Conservation (phyloP, 352 stramenopile genomes). For the Pythium rishiriense region DNA sequence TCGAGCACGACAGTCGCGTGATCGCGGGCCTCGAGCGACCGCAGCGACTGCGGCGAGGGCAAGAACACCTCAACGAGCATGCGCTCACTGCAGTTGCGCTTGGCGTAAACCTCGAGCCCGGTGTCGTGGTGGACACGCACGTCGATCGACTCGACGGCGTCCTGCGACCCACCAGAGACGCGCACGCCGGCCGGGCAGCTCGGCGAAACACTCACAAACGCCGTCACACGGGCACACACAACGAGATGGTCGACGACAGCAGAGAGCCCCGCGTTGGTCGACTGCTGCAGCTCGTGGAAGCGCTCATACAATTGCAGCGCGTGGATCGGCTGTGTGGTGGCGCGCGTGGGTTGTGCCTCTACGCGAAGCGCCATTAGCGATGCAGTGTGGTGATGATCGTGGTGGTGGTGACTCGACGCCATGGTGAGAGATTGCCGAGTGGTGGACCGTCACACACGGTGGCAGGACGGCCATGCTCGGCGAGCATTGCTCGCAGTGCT, state of each 20-base stretch:
- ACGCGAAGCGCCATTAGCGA: conserved; percentile 14
- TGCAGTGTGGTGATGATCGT: background rate
- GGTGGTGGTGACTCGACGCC: background rate
- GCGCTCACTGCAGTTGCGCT: background rate
- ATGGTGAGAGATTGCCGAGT: background rate
- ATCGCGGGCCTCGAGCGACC: conserved; percentile 6
- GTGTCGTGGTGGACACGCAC: conserved; percentile 20
- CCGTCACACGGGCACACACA: background rate
- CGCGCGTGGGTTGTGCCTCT: background rate
- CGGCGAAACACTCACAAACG: conserved; percentile 4
- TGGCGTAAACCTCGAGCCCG: conserved; percentile 8
- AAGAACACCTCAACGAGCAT: conserved; percentile 20
- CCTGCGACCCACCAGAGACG: background rate
- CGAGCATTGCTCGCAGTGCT: no score
- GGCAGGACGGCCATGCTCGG: no score
- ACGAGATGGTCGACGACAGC: conserved; percentile 16
- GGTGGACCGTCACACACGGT: background rate
- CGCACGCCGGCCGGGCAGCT: conserved; percentile 4
- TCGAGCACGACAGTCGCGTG: conserved; percentile 12
- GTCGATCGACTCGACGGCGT: conserved; percentile 4
- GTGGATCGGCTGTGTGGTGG: background rate
- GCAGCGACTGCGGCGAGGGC: conserved; percentile 1
- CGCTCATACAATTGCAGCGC: background rate
- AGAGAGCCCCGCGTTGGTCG: background rate
- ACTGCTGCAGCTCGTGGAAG: conserved; percentile 6